These are phyloP conservation scores for Talaromyces liani DNA, from an alignment of 495 filamentous ascomycete species.

Conservation along the genomic window DNA sequence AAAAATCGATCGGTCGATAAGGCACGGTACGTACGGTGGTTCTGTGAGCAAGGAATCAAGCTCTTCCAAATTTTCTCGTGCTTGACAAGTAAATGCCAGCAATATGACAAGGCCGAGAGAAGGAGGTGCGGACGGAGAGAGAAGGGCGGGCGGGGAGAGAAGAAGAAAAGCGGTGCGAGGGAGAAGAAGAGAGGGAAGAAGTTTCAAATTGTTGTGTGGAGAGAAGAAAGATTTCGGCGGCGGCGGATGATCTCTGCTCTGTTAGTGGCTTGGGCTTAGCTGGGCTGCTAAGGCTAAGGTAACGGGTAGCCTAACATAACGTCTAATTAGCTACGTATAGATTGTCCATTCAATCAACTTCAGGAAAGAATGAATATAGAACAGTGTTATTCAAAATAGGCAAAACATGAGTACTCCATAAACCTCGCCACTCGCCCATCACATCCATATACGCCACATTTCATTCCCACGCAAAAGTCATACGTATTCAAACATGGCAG, in stretches of 20 bases:
- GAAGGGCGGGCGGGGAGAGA: not conserved
- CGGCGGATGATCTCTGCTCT: not conserved
- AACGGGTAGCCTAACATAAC: not conserved
- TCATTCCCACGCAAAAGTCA: not conserved
- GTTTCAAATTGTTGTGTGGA: conserved; percentile 2
- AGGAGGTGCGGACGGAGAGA: not conserved
- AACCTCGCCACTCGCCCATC: not conserved
- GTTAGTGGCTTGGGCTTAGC: not conserved
- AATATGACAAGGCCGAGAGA: conserved; percentile 12
- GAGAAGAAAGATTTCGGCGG: conserved; percentile 6
- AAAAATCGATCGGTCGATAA: not conserved
- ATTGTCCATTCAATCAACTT: too few species aligned
- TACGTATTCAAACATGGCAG: not conserved
- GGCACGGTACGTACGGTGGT: not conserved
- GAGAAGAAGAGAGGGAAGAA: not conserved
- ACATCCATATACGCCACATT: not conserved
- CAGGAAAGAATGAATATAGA: not conserved
- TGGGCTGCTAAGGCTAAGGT: not conserved
- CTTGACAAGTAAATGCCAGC: conserved; percentile 53
- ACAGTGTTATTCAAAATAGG: not conserved
- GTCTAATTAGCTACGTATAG: not conserved
- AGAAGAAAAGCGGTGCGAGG: not conserved
- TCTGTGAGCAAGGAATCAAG: not conserved
- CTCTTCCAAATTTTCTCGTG: conserved; percentile 14
- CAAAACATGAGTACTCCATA: not conserved